Evolutionary conservation across 345 rosid species (phyloP), one percentile per base, ranked within the genome.

Genomic region (Populus tremula): DNA sequence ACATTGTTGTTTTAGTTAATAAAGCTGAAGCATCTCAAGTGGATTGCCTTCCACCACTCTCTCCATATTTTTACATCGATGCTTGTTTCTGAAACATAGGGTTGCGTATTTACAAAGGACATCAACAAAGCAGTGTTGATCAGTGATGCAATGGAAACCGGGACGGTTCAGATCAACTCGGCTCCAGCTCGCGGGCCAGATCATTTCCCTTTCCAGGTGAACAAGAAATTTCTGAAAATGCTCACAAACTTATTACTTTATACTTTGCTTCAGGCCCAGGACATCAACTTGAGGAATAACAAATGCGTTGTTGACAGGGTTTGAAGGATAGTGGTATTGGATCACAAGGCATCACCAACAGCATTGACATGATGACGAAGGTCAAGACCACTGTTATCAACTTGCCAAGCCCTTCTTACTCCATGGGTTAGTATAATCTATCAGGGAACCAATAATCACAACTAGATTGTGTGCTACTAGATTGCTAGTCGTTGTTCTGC

Each of bases 121-220:
- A 89, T 96, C 73, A 94, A 91, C 81, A 96, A 93, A 79, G 99
- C 99, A 17, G 82, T 96, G 68, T 59, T 96, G 86, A 89, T 93
- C 71, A 89, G 98, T 71, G 98, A 96, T 39, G 98, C 99, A 64
- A 96, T 96, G 99, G 99, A 96, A 85, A 90, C 99, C 0, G 99
- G 99, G n/a, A 93, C 99, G 0, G 98, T 96, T 79, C 99, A 92
- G 87, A 96, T 96, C 70, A 96, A 96, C 91, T 96, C 99, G 0
- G 99, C 99, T 1, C 99, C 99, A 0, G 99, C 99, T 83, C 94
- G 99, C 13, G 99, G 99, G 49, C 99, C 99, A 0, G 99, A 96
- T 74, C 99, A 96, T 81, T 96, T 96, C 75, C 99, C 99, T 47
- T 96, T 96, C 89, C 99, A 96, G 99, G 99, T 95, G 43, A 61